Evolutionary conservation across 2,329 filamentous ascomycete species (phyloP).

Genomic region (Westerdykella aurantiaca): DNA sequence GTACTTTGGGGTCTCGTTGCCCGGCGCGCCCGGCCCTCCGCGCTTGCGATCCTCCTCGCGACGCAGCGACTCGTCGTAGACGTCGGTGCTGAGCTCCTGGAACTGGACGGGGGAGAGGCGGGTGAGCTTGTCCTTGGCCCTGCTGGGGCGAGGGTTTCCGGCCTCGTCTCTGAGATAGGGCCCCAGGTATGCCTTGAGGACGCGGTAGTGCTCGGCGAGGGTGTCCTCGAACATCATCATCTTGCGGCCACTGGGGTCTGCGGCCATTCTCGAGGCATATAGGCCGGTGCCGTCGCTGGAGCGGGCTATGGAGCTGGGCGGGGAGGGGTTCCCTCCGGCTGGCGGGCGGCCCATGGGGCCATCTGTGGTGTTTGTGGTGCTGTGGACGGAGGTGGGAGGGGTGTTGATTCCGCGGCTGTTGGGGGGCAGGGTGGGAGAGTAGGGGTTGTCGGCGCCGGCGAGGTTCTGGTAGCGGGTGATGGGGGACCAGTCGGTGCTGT

Average conservation of each 20-base stretch:
- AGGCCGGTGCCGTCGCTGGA: constrained; percentile 74
- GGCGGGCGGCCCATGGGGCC: constrained; percentile 40
- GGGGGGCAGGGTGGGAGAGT: constrained; percentile 33
- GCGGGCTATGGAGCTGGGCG: constrained; percentile 78
- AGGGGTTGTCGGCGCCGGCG: constrained; percentile 32
- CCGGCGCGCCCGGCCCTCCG: constrained; percentile 44
- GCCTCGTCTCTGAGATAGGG: constrained; percentile 68
- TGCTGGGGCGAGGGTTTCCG: constrained; percentile 69
- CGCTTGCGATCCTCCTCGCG: constrained; percentile 60
- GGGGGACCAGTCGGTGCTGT: constrained; percentile 39
- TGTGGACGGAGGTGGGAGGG: constrained; percentile 36
- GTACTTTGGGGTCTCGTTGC: constrained; percentile 49
- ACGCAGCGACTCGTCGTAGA: constrained; percentile 88
- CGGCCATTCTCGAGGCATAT: constrained; percentile 51
- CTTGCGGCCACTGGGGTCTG: constrained; percentile 54
- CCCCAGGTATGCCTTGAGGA: constrained; percentile 70
- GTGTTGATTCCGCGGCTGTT: constrained; percentile 29
- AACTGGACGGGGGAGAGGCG: constrained; percentile 89
- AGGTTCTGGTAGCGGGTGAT: constrained; percentile 36
- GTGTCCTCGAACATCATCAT: constrained; percentile 59
- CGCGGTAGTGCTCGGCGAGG: constrained; percentile 73
- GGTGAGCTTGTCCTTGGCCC: constrained; percentile 89
- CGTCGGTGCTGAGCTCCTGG: constrained; percentile 94
- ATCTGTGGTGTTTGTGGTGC: constrained; percentile 36
- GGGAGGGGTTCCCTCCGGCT: constrained; percentile 60